A percentile compares a stretch with the other conserved stretches of the same genome.
These are phyloP conservation scores for Pichia deserticola DNA, from an alignment of 805 yeast genomes.

Conservation along the genomic window DNA sequence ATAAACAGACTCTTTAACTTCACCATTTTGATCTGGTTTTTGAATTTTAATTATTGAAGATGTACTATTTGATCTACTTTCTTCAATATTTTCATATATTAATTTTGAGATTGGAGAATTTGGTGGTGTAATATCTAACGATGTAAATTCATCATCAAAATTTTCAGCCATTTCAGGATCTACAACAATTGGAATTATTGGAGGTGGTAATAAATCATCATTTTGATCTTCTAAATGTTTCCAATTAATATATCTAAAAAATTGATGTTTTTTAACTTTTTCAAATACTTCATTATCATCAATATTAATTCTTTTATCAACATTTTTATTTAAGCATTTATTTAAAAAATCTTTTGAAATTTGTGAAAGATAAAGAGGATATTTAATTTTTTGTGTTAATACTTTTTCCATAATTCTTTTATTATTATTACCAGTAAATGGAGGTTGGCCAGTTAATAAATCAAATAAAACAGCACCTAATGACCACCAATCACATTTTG, in stretches of 20 bases:
- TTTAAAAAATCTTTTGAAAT: constrained; percentile 74
- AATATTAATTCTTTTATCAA: constrained; percentile 54
- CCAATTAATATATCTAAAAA: constrained; percentile 78
- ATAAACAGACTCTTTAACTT: constrained; percentile 25
- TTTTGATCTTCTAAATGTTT: constrained; percentile 42
- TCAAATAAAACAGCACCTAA: constrained; percentile 77
- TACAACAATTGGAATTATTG: constrained; percentile 75
- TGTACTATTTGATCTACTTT: constrained; percentile 26
- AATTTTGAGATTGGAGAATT: constrained; percentile 25
- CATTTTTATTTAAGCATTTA: constrained; percentile 61
- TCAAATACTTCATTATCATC: constrained; percentile 40
- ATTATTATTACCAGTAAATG: constrained; percentile 78
- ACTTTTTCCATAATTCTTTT: constrained; percentile 72
- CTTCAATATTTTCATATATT: constrained; percentile 23
- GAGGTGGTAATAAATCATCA: constrained; percentile 58
- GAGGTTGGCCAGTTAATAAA: constrained; percentile 79
- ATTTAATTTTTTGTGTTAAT: constrained; percentile 51
- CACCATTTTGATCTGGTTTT: constrained; percentile 20
- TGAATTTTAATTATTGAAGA: constrained; percentile 28
- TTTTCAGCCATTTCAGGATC: constrained; percentile 81
- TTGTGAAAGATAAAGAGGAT: constrained; percentile 69
- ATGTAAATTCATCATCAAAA: constrained; percentile 73
- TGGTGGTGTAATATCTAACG: constrained; percentile 45
- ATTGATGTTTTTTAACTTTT: constrained; percentile 54
- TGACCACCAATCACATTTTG: constrained; percentile 88